A percentile compares a stretch with the other conserved stretches of the same genome.
phyloP scores from a whole-genome alignment of 179 eudicot species.

The Silene vulgaris region DNA sequence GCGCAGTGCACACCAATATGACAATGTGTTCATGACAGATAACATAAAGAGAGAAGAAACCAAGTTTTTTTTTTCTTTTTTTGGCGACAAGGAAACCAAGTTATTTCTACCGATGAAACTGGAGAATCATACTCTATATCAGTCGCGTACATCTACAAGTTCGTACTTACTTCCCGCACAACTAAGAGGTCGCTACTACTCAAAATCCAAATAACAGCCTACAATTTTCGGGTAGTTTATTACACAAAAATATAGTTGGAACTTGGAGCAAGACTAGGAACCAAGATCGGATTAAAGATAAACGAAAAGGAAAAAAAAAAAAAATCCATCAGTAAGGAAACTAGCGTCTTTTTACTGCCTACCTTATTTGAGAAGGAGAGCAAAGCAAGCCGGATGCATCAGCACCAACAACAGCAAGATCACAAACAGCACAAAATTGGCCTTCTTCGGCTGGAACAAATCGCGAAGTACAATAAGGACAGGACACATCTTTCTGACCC shows the following conservation, averaged over 20 bases:
- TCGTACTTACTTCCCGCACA: constrained; percentile 19
- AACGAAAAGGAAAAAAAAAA: background rate
- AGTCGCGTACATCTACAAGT: background rate
- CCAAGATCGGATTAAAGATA: background rate
- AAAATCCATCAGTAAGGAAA: constrained; percentile 19
- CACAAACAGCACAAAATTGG: constrained; percentile 72
- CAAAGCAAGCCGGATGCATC: constrained; percentile 91
- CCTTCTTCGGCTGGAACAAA: constrained; percentile 75
- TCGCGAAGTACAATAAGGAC: constrained; percentile 73
- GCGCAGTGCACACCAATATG: too few species aligned
- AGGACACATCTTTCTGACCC: constrained; percentile 73
- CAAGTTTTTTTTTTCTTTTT: too few species aligned
- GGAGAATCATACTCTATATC: constrained; percentile 16
- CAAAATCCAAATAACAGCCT: constrained; percentile 28
- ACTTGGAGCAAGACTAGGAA: constrained; percentile 11
- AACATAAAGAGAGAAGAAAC: too few species aligned
- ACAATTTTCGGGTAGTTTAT: constrained; percentile 21
- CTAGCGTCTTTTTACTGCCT: constrained; percentile 11
- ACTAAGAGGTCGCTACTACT: constrained; percentile 5
- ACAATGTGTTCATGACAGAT: too few species aligned
- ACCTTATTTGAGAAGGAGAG: constrained; percentile 74
- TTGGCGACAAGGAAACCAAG: background rate
- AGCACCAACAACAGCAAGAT: constrained; percentile 68
- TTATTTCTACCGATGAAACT: constrained; percentile 16
- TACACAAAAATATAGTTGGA: constrained; percentile 24